phyloP scores from a whole-genome alignment of 371 early-diverging fungal species.

The Actinomortierella wolfii region DNA sequence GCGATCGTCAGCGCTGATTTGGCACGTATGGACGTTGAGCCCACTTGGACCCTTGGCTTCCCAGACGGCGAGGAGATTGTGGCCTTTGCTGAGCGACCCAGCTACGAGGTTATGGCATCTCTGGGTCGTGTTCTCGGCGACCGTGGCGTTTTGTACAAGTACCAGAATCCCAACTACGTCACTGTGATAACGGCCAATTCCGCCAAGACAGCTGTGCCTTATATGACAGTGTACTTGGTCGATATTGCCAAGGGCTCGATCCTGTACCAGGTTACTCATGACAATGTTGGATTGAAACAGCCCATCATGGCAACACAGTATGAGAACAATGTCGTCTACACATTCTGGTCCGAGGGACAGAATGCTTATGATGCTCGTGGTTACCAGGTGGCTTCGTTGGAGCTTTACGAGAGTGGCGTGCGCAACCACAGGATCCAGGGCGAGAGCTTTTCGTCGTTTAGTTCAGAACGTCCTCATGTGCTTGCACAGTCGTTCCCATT shows the following conservation, averaged over 20 bases:
- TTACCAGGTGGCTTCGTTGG: slow-evolving; percentile 74
- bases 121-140: slow-evolving; percentile 92
- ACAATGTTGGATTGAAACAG: slow-evolving; percentile 59
- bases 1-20: slow-evolving; percentile 54
- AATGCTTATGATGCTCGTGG: slow-evolving; percentile 47
- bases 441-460: slow-evolving; percentile 75
- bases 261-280: slow-evolving; percentile 71
- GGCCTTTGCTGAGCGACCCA: slow-evolving; percentile 46
- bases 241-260: slow-evolving; percentile 89
- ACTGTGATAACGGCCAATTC: slow-evolving; percentile 62
- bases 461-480: slow-evolving; percentile 72
- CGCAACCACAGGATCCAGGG: slow-evolving; percentile 77
- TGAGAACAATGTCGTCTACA: slow-evolving; percentile 91
- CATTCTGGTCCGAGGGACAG: slow-evolving; percentile 83
- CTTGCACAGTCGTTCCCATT: slow-evolving; percentile 76
- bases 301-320: slow-evolving; percentile 66
- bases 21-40: slow-evolving; percentile 56
- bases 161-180: slow-evolving; percentile 90
- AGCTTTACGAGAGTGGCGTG: slow-evolving; percentile 82
- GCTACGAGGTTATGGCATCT: slow-evolving; percentile 63
- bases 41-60: slow-evolving; percentile 65
- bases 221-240: slow-evolving; percentile 70
- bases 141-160: slow-evolving; percentile 95
- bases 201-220: slow-evolving; percentile 26
- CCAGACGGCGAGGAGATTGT: slow-evolving; percentile 64